phyloP scores from a whole-genome alignment of 2,329 filamentous ascomycete species.

The Aspergillus sp. region DNA sequence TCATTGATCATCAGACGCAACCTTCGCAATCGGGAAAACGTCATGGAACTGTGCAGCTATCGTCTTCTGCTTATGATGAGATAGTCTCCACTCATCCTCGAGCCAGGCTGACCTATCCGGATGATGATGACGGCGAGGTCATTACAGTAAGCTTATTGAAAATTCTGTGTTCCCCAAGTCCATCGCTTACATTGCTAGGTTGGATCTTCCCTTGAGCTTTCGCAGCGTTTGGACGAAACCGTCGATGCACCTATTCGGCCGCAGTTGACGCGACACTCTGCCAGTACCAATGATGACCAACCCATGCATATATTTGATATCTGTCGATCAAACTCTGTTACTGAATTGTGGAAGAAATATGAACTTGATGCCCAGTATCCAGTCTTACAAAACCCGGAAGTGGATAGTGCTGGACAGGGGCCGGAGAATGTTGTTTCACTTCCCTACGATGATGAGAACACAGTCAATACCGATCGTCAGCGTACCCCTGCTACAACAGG shows the following conservation, averaged over 20 bases:
- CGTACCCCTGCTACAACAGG: conserved; percentile 9
- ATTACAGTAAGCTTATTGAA: conserved; percentile 35
- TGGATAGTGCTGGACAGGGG: not conserved
- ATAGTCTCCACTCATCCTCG: conserved; percentile 35
- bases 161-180: conserved; percentile 4
- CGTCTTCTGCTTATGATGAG: conserved; percentile 37
- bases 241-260: conserved; percentile 9
- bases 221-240: conserved; percentile 41
- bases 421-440: not conserved
- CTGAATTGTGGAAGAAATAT: conserved; percentile 33
- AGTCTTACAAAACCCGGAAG: conserved; percentile 1
- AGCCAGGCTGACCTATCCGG: conserved; percentile 38
- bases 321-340: conserved; percentile 32
- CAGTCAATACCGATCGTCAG: not conserved
- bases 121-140: conserved; percentile 41
- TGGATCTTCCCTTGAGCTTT: conserved; percentile 42
- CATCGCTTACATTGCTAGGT: conserved; percentile 25
- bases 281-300: conserved; percentile 8
- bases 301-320: conserved; percentile 44
- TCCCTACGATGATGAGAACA: not conserved
- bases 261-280: conserved; percentile 6
- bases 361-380: conserved; percentile 10
- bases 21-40: conserved; percentile 4
- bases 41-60: conserved; percentile 34
- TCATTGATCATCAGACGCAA: not conserved